phyloP scores from a whole-genome alignment of 2,329 filamentous ascomycete species.

The Beauveria sp. region DNA sequence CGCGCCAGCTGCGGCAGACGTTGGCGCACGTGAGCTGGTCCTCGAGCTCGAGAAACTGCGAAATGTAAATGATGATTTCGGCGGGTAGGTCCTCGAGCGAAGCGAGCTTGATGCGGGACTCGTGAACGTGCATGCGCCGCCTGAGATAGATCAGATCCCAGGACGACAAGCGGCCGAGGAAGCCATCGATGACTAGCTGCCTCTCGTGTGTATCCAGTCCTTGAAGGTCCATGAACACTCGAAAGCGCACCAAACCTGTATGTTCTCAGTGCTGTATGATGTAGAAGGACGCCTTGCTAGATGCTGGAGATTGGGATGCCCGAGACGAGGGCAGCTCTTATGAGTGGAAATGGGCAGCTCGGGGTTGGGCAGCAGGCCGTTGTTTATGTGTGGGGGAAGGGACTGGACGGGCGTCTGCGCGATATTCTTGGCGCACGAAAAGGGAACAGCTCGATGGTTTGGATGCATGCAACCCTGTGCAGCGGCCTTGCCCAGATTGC shows the following conservation, averaged over 20 bases:
- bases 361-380: conserved; percentile 3
- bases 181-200: conserved; percentile 17
- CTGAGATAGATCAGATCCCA: conserved; percentile 23
- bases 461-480: not conserved
- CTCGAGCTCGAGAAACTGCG: conserved; percentile 17
- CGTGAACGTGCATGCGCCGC: conserved; percentile 12
- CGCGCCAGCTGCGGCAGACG: conserved; percentile 22
- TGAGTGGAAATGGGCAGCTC: not conserved
- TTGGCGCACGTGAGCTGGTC: conserved; percentile 20
- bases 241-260: not conserved
- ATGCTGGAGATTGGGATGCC: not conserved
- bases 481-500: not conserved
- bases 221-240: conserved; percentile 2
- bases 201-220: not conserved
- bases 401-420: not conserved
- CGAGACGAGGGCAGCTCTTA: not conserved
- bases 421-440: conserved; percentile 6
- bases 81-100: conserved; percentile 21
- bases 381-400: not conserved
- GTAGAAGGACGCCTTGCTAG: too few species aligned
- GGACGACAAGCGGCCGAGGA: conserved; percentile 19
- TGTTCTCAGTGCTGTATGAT: not conserved
- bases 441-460: not conserved
- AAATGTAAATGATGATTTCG: conserved; percentile 21
- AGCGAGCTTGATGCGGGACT: conserved; percentile 14